Evolutionary conservation across 768 basidiomycete genomes (phyloP), one percentile per base, ranked within the genome.

Genomic region (Mycena amicta): DNA sequence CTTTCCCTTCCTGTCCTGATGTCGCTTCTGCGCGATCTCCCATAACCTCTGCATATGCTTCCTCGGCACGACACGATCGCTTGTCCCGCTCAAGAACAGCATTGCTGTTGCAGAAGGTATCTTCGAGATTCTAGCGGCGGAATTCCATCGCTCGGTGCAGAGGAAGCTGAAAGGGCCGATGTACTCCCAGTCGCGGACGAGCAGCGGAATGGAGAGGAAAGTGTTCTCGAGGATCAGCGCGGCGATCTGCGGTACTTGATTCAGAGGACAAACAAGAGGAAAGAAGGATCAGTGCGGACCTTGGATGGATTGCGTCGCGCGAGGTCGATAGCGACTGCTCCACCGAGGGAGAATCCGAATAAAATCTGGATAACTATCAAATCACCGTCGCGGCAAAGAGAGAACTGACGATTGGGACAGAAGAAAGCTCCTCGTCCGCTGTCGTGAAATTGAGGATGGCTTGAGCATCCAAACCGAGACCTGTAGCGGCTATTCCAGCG

Each of bases 201-300:
- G 30, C 23, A 51, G 77, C 13, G 80, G 80, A 45, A 90, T 76
- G 47, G 83, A 85, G 40, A 83, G 75, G 70, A 89, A 90, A 5
- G 89, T 89, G 70, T 91, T 91, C 71, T 91, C 89, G 52, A 90
- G 72, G 49, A 90, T 78, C 20, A 90, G 72, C 0, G 83, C 89
- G 18, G 72, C 57, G 41, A 89, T 77, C 82, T 85, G 31, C n/a
- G n/a, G n/a, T n/a, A n/a, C n/a, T n/a, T n/a, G n/a, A n/a, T n/a
- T n/a, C n/a, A n/a, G n/a, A n/a, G n/a, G n/a, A n/a, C n/a, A n/a
- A n/a, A n/a, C n/a, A n/a, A n/a, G n/a, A n/a, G n/a, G n/a, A n/a
- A n/a, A n/a, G n/a, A n/a, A n/a, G n/a, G n/a, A n/a, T n/a, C n/a
- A n/a, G n/a, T n/a, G n/a, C n/a, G n/a, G n/a, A n/a, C n/a, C n/a